A percentile compares a stretch with the other conserved stretches of the same genome.
These are phyloP conservation scores for Mycena indigotica DNA, from an alignment of 768 basidiomycete species.

Conservation along the genomic window DNA sequence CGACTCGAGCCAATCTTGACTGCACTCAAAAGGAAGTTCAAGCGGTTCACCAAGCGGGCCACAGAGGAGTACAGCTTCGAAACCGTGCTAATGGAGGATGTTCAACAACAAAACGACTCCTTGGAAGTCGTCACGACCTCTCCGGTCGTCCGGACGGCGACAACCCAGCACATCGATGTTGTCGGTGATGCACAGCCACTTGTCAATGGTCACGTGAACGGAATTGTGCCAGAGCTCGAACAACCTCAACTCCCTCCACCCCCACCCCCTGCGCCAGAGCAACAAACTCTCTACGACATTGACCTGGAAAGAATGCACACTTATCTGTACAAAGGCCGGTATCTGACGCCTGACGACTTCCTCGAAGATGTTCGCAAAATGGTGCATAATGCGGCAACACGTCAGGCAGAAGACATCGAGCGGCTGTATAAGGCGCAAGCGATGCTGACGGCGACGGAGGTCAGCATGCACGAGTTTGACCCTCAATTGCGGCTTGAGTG, in stretches of 20 bases:
- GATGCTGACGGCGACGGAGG: slow-evolving; percentile 84
- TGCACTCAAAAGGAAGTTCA: slow-evolving; percentile 90
- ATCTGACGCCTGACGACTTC: slow-evolving; percentile 87
- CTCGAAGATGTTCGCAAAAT: slow-evolving; percentile 81
- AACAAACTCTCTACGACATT: slow-evolving; percentile 73
- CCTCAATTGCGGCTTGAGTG: slow-evolving; percentile 78
- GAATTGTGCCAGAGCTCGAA: slow-evolving; percentile 33
- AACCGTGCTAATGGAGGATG: slow-evolving; percentile 28
- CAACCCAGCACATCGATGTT: slow-evolving; percentile 49
- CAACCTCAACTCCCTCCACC: no score
- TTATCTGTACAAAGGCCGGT: slow-evolving; percentile 81
- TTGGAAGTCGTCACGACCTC: slow-evolving; percentile 40
- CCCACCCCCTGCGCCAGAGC: slow-evolving; percentile 38
- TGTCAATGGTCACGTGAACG: slow-evolving; percentile 45
- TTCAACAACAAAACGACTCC: slow-evolving; percentile 30
- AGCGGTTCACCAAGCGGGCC: slow-evolving; percentile 82
- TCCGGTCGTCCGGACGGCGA: slow-evolving; percentile 37
- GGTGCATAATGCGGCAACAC: slow-evolving; percentile 69
- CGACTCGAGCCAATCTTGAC: slow-evolving; percentile 88
- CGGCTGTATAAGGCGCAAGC: slow-evolving; percentile 80
- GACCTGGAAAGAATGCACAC: slow-evolving; percentile 91
- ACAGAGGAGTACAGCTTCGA: slow-evolving; percentile 78
- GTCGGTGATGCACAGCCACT: slow-evolving; percentile 36
- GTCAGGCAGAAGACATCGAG: slow-evolving; percentile 67
- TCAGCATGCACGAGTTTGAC: slow-evolving; percentile 87